phyloP scores from a whole-genome alignment of 2,329 filamentous ascomycete genomes.

The Beauveria varroae region DNA sequence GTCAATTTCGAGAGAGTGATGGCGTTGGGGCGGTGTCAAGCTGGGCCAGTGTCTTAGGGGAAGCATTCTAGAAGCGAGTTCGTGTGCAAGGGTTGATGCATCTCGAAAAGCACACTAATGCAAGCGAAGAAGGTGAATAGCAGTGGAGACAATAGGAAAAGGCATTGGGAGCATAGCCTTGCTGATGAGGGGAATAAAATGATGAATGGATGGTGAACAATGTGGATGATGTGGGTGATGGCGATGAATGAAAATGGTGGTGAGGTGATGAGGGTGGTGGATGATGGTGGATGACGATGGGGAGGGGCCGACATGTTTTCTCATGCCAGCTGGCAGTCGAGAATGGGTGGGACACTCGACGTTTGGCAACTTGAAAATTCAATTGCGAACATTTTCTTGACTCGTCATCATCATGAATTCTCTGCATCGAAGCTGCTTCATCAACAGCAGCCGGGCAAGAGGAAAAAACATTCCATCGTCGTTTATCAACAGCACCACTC shows the following conservation, averaged over 20 bases:
- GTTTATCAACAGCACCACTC: not conserved
- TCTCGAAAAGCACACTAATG: not conserved
- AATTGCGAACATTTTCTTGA: not conserved
- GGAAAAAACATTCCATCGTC: not conserved
- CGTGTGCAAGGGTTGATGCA: not conserved
- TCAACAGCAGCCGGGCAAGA: not conserved
- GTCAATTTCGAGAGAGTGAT: not conserved
- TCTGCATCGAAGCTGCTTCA: not conserved
- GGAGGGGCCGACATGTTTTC: not conserved
- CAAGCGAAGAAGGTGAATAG: constrained; percentile 4
- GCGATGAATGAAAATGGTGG: not conserved
- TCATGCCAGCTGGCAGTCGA: not conserved
- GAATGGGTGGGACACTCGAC: not conserved
- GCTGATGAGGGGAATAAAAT: too few relatives aligned
- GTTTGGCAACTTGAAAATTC: not conserved
- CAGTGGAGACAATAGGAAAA: not conserved
- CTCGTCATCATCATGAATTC: not conserved
- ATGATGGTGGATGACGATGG: not conserved
- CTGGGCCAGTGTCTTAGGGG: not conserved
- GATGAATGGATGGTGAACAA: not conserved
- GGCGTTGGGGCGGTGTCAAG: not conserved
- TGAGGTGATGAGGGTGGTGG: not conserved
- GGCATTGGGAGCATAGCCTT: not conserved
- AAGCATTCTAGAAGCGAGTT: constrained; percentile 9
- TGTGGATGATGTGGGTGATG: not conserved